Evolutionary conservation across 352 stramenopile genomes (phyloP).

Genomic region (Phytophthora aleatoria): DNA sequence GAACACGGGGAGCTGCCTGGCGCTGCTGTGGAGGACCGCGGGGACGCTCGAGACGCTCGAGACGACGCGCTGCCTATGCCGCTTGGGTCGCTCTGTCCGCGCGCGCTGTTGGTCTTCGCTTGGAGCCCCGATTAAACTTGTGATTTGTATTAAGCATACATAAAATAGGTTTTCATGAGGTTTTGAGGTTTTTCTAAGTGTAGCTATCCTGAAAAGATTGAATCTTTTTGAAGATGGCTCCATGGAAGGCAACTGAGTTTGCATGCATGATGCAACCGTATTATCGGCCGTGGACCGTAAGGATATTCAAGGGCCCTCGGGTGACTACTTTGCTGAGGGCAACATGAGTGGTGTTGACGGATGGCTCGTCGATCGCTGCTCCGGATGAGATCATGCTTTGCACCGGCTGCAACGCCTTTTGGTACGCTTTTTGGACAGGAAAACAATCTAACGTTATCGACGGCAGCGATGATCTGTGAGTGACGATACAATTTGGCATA

Average conservation of each 20-base stretch:
- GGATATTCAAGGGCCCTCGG: too few species aligned
- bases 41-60: conserved; percentile 34
- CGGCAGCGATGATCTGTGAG: too few species aligned
- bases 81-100: conserved; percentile 26
- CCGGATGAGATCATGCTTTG: too few species aligned
- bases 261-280: not conserved
- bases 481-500: too few species aligned
- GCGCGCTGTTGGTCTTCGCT: conserved; percentile 38
- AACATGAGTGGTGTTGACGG: too few species aligned
- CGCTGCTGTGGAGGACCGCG: conserved; percentile 19
- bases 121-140: conserved; percentile 33
- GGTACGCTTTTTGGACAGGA: too few species aligned
- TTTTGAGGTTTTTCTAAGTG: conserved; percentile 1
- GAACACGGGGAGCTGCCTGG: conserved; percentile 18
- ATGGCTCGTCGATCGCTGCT: too few species aligned
- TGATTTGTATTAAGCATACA: conserved; percentile 9
- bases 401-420: too few species aligned
- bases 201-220: not conserved
- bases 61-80: conserved; percentile 34
- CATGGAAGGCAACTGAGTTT: not conserved
- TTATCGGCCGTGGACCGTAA: too few species aligned
- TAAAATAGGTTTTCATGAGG: not conserved
- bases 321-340: too few species aligned
- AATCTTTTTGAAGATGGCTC: conserved; percentile 3
- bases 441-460: too few species aligned